A percentile compares a stretch with the other conserved stretches of the same genome.
Evolutionary conservation across 2,329 filamentous ascomycete species (phyloP).

Genomic region (Blastomyces silverae): DNA sequence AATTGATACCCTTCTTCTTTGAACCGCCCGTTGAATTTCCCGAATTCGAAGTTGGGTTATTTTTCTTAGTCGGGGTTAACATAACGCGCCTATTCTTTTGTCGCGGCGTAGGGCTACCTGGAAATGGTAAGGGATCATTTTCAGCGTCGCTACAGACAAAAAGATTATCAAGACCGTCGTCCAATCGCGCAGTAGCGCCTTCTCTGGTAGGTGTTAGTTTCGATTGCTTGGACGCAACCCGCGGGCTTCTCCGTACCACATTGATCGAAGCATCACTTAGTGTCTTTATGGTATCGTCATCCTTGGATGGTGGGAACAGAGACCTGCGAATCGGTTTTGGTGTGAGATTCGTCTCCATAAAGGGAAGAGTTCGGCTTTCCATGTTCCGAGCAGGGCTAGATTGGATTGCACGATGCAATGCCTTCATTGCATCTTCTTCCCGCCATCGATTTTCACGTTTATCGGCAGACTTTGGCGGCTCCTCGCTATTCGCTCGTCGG

Average conservation of each 20-base stretch:
- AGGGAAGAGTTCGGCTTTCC: constrained; percentile 36
- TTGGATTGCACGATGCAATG: constrained; percentile 51
- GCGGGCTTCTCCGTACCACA: constrained; percentile 47
- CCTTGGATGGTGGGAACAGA: constrained; percentile 39
- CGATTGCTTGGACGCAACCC: constrained; percentile 32
- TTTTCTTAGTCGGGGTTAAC: constrained; percentile 32
- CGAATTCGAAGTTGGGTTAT: not conserved
- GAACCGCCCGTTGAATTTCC: constrained; percentile 20
- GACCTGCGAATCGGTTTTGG: constrained; percentile 48
- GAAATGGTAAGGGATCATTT: constrained; percentile 47
- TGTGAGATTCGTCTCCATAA: constrained; percentile 49
- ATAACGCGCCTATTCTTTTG: constrained; percentile 50
- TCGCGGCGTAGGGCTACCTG: constrained; percentile 47
- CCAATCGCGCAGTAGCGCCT: constrained; percentile 44
- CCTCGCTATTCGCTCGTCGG: constrained; percentile 45
- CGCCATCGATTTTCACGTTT: constrained; percentile 32
- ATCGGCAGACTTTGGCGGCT: constrained; percentile 36
- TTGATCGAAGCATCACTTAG: constrained; percentile 34
- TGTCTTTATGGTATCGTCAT: constrained; percentile 33
- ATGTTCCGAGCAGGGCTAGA: constrained; percentile 54
- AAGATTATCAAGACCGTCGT: constrained; percentile 55
- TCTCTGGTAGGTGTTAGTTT: constrained; percentile 50
- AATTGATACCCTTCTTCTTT: constrained; percentile 22
- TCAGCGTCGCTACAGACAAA: constrained; percentile 55
- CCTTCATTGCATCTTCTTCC: constrained; percentile 39